Conservation (phyloP, 257 asterid species). For the Solanum sitiens region DNA sequence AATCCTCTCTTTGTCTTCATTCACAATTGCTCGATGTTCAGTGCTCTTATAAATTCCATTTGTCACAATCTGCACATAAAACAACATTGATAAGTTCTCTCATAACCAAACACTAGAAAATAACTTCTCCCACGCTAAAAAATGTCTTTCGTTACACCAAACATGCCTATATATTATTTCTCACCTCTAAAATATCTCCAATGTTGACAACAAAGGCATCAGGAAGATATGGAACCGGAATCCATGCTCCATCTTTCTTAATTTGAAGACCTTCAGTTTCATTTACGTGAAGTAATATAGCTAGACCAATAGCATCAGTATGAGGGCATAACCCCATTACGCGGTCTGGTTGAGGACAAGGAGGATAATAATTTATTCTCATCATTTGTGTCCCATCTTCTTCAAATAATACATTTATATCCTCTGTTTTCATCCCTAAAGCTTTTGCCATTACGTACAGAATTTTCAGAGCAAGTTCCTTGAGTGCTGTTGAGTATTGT, state of each 20-base stretch:
- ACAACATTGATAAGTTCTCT: neutral
- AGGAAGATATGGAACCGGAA: conserved; percentile 32
- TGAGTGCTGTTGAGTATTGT: conserved; percentile 23
- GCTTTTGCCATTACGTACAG: conserved; percentile 15
- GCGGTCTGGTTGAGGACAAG: conserved; percentile 46
- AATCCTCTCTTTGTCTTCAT: conserved; percentile 21
- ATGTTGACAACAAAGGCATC: conserved; percentile 35
- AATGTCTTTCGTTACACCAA: too few relatives aligned
- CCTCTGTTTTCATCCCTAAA: neutral
- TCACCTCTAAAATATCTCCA: conserved; percentile 41
- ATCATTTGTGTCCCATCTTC: conserved; percentile 22
- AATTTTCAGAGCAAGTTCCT: conserved; percentile 28
- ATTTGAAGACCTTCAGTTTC: conserved; percentile 43
- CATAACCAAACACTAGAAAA: neutral
- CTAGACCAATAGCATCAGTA: conserved; percentile 31
- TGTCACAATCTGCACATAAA: conserved; percentile 13
- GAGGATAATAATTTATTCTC: conserved; percentile 55
- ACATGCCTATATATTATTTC: neutral
- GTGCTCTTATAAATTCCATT: conserved; percentile 33
- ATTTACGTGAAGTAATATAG: conserved; percentile 35
- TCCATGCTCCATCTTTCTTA: conserved; percentile 35
- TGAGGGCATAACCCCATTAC: conserved; percentile 40
- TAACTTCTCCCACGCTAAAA: neutral
- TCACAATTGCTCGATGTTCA: conserved; percentile 38
- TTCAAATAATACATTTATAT: conserved; percentile 7